A percentile compares a stretch with the other conserved stretches of the same genome.
Evolutionary conservation across 2,329 filamentous ascomycete genomes (phyloP).

Genomic region (Xylaria sp.): DNA sequence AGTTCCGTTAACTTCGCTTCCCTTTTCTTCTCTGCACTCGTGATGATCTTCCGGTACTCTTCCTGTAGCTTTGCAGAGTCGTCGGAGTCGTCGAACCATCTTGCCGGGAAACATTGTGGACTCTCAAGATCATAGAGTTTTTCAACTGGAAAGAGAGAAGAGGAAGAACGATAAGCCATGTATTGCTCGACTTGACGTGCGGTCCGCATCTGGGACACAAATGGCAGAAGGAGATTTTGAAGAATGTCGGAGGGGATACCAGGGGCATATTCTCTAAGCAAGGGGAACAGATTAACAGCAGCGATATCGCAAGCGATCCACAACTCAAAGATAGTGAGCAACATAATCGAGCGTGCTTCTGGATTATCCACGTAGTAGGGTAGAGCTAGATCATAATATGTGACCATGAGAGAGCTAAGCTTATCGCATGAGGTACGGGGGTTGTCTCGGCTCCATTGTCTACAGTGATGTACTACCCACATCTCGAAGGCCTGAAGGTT

Average conservation of each 20-base stretch:
- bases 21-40: neutral
- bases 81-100: neutral
- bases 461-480: constrained; percentile 54
- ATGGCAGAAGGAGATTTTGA: constrained; percentile 26
- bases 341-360: constrained; percentile 27
- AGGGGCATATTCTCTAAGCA: constrained; percentile 36
- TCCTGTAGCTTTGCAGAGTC: neutral
- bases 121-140: neutral
- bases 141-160: neutral
- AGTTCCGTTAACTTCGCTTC: constrained; percentile 10
- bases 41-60: neutral
- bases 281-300: neutral
- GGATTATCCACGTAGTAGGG: constrained; percentile 19
- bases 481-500: constrained; percentile 56
- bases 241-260: constrained; percentile 47
- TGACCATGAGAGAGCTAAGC: constrained; percentile 12
- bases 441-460: constrained; percentile 8
- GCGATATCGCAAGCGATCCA: constrained; percentile 27
- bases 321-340: constrained; percentile 30
- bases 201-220: constrained; percentile 23
- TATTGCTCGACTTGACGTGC: constrained; percentile 12
- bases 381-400: constrained; percentile 19
- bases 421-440: neutral
- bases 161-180: constrained; percentile 1
- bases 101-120: constrained; percentile 10